These are phyloP conservation scores for Nicotiana paniculata DNA, from an alignment of 257 asterid species.

Conservation along the genomic window DNA sequence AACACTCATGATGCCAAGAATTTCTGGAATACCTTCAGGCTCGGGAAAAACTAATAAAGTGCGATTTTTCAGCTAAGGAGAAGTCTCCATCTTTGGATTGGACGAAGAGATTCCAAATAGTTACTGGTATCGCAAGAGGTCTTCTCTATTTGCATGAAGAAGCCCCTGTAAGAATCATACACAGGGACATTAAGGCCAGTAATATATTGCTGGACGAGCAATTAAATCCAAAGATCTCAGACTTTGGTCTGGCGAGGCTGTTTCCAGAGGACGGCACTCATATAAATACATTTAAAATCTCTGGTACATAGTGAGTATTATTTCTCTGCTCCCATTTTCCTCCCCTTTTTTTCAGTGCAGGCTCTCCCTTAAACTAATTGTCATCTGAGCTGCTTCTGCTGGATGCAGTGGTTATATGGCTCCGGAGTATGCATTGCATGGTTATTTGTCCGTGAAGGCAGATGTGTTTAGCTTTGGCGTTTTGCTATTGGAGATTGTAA, in stretches of 20 bases:
- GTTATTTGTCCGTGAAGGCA: constrained; percentile 74
- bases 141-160: constrained; percentile 86
- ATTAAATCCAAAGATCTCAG: constrained; percentile 78
- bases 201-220: constrained; percentile 74
- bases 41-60: constrained; percentile 12
- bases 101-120: constrained; percentile 45
- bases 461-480: constrained; percentile 85
- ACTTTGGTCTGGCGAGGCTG: constrained; percentile 86
- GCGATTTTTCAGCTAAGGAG: constrained; percentile 40
- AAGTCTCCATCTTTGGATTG: constrained; percentile 55
- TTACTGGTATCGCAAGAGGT: constrained; percentile 68
- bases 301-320: constrained; percentile 70
- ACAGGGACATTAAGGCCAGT: constrained; percentile 85
- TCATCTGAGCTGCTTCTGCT: constrained; percentile 7
- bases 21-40: not conserved
- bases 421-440: constrained; percentile 81
- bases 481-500: constrained; percentile 70
- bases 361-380: not conserved
- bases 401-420: constrained; percentile 84
- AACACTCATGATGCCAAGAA: not conserved
- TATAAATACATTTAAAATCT: constrained; percentile 56
- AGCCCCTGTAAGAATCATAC: constrained; percentile 81
- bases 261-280: constrained; percentile 81
- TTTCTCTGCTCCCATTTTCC: constrained; percentile 3
- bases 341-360: not conserved